Percentiles rank a stretch among this genome's conserved stretches.
phyloP scores from a whole-genome alignment of 2,329 filamentous ascomycete genomes.

The Elsinoe arachidis region DNA sequence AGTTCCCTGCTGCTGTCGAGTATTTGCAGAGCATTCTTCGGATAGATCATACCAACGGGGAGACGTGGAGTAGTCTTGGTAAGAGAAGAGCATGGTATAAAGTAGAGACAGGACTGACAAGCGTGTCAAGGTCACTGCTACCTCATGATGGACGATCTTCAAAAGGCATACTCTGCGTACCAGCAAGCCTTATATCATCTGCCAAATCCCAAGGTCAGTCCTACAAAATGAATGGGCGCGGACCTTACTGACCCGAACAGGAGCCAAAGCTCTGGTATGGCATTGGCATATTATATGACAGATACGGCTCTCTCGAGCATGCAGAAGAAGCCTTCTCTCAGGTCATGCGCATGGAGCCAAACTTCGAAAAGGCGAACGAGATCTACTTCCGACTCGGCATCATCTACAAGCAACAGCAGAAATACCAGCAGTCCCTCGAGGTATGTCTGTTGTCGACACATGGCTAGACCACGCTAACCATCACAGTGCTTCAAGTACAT shows the following conservation, averaged over 20 bases:
- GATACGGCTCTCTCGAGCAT: constrained; percentile 92
- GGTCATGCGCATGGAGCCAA: constrained; percentile 96
- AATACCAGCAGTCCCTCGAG: constrained; percentile 85
- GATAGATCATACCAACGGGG: constrained; percentile 79
- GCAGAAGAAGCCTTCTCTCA: constrained; percentile 97
- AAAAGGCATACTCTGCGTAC: constrained; percentile 94
- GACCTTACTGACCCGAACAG: constrained; percentile 35
- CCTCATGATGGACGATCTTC: constrained; percentile 96
- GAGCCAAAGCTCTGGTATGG: constrained; percentile 98
- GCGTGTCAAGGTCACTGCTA: constrained; percentile 74
- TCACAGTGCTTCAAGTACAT: constrained; percentile 97
- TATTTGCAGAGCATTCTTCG: constrained; percentile 87
- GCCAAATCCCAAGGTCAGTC: constrained; percentile 74
- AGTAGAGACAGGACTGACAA: background rate
- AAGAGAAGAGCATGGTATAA: constrained; percentile 27
- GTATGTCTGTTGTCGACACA: constrained; percentile 39
- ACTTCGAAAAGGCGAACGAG: constrained; percentile 97
- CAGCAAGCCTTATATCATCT: constrained; percentile 92
- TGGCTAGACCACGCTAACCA: too few species aligned
- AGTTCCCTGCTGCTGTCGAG: constrained; percentile 88
- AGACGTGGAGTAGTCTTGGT: constrained; percentile 95
- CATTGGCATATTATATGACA: constrained; percentile 93
- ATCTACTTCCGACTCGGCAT: constrained; percentile 99
- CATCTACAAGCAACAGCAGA: constrained; percentile 97
- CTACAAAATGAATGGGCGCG: background rate